Percentiles rank a stretch among this genome's conserved stretches.
These are phyloP conservation scores for Blastomyces silverae DNA, from an alignment of 2,329 filamentous ascomycete genomes.

Conservation along the genomic window DNA sequence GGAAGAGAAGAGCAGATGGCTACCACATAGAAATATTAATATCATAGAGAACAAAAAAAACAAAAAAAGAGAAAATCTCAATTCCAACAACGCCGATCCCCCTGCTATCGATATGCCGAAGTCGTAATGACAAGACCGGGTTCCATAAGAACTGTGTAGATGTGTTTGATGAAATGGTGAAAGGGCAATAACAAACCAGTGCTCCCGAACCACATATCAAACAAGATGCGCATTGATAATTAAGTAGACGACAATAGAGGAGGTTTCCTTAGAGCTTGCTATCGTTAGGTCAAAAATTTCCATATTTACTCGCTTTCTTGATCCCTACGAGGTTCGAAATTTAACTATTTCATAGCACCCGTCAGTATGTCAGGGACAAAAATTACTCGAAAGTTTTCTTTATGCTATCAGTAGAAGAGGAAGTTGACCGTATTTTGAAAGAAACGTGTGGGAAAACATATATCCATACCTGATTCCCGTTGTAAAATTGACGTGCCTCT, in stretches of 20 bases:
- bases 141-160: neutral
- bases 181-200: neutral
- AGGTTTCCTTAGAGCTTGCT: neutral
- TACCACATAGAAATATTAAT: neutral
- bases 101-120: conserved; percentile 5
- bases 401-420: neutral
- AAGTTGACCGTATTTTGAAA: neutral
- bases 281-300: neutral
- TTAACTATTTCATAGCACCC: conserved; percentile 45
- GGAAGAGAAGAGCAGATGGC: neutral
- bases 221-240: neutral
- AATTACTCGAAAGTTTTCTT: neutral
- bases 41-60: neutral
- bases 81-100: conserved; percentile 1
- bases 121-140: neutral
- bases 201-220: neutral
- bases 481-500: conserved; percentile 69
- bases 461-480: conserved; percentile 74
- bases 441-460: conserved; percentile 8
- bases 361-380: neutral
- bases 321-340: conserved; percentile 61
- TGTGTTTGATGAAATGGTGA: neutral
- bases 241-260: neutral
- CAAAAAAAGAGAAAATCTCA: neutral
- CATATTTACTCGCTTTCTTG: conserved; percentile 45